These are phyloP conservation scores for Salvia hispanica DNA, from an alignment of 257 asterid genomes.

Conservation along the genomic window DNA sequence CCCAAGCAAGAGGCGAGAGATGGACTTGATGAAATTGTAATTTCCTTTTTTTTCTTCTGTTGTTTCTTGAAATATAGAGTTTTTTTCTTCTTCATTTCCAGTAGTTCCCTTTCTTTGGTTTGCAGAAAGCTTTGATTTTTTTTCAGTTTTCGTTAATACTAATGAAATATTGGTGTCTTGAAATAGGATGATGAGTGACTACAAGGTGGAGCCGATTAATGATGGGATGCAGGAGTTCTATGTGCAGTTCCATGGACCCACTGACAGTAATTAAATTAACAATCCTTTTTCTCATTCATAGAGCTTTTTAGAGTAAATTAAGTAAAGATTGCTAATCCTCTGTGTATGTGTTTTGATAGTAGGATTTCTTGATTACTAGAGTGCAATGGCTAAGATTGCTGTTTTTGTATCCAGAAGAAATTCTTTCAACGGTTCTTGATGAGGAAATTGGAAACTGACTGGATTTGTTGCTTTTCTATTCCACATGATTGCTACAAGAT, in stretches of 20 bases:
- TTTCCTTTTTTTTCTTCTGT: neutral
- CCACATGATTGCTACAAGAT: conserved; percentile 1
- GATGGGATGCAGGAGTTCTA: conserved; percentile 89
- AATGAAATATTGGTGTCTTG: conserved; percentile 19
- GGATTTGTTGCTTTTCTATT: neutral
- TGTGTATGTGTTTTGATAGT: conserved; percentile 35
- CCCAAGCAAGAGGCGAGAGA: conserved; percentile 98
- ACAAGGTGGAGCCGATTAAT: conserved; percentile 91
- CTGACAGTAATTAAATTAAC: conserved; percentile 58
- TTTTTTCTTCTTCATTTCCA: no score
- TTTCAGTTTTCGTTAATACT: neutral
- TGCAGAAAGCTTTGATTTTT: conserved; percentile 2
- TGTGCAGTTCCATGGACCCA: conserved; percentile 93
- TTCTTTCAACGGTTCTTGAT: conserved; percentile 5
- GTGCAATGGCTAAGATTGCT: no score
- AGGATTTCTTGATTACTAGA: no score
- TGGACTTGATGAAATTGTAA: conserved; percentile 92
- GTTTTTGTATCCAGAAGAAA: neutral
- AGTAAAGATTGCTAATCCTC: no score
- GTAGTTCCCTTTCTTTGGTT: neutral
- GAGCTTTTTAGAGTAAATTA: conserved; percentile 18
- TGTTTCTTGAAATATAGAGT: conserved; percentile 4
- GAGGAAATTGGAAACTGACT: neutral
- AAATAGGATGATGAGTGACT: conserved; percentile 96
- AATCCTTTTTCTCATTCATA: conserved; percentile 26